These are phyloP conservation scores for Torulaspora delbrueckii DNA, from an alignment of 805 yeast genomes.

Conservation along the genomic window DNA sequence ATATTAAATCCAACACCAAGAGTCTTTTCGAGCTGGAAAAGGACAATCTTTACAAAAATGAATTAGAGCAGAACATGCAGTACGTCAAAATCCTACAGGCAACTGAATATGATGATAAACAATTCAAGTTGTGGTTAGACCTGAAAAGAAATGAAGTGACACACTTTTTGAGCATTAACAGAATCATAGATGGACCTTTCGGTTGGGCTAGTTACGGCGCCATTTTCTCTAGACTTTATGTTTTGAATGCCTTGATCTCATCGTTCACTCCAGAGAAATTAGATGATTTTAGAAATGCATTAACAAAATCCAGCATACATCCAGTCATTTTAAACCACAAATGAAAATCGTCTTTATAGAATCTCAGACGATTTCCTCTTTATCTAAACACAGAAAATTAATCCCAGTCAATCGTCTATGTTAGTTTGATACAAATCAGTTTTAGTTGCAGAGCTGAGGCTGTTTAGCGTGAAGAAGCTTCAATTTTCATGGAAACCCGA, in stretches of 20 bases:
- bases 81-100: conserved; percentile 20
- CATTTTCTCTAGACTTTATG: conserved; percentile 19
- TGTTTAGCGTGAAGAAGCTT: too few species aligned
- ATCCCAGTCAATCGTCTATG: too few species aligned
- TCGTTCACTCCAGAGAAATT: conserved; percentile 3
- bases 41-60: conserved; percentile 60
- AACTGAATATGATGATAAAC: neutral
- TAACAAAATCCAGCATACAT: conserved; percentile 12
- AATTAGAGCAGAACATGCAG: conserved; percentile 32
- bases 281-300: conserved; percentile 2
- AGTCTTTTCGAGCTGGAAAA: conserved; percentile 63
- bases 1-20: conserved; percentile 23
- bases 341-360: too few species aligned
- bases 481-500: too few species aligned
- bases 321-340: conserved; percentile 10
- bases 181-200: conserved; percentile 17
- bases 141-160: neutral
- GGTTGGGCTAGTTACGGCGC: conserved; percentile 30
- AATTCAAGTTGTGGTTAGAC: conserved; percentile 2
- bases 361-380: too few species aligned
- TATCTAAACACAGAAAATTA: too few species aligned
- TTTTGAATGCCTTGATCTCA: conserved; percentile 12
- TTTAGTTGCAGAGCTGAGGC: too few species aligned
- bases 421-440: too few species aligned
- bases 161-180: conserved; percentile 1